Percentiles rank a stretch among this genome's conserved stretches.
These are phyloP conservation scores for Neofusicoccum parvum DNA, from an alignment of 2,329 filamentous ascomycete species.

Conservation along the genomic window DNA sequence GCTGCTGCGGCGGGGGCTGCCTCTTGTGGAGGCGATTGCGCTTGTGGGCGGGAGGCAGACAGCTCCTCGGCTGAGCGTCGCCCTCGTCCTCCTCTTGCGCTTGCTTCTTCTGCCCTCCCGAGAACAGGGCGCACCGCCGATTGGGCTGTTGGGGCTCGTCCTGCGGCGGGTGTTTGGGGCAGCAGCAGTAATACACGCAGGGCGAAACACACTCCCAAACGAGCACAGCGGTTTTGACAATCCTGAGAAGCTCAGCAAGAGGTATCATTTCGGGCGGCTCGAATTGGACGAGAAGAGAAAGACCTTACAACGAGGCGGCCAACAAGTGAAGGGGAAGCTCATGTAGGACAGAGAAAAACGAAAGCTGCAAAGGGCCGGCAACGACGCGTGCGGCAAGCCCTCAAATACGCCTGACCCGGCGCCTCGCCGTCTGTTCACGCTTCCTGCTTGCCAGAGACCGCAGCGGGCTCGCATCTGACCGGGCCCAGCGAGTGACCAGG, in stretches of 20 bases:
- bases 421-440: background rate
- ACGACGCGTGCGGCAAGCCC: background rate
- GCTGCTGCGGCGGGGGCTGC: background rate
- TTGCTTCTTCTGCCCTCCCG: background rate
- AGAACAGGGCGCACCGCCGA: constrained; percentile 7
- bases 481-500: background rate
- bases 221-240: constrained; percentile 15
- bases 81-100: background rate
- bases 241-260: constrained; percentile 16
- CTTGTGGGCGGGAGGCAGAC: background rate
- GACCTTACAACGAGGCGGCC: constrained; percentile 12
- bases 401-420: background rate
- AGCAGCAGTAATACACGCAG: constrained; percentile 15
- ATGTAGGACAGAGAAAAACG: background rate
- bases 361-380: background rate
- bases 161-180: background rate
- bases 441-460: background rate
- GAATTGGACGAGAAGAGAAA: constrained; percentile 3
- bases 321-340: background rate
- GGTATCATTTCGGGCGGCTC: constrained; percentile 11
- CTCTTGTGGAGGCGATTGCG: background rate
- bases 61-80: background rate
- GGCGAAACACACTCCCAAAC: constrained; percentile 17
- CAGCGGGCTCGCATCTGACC: constrained; percentile 17
- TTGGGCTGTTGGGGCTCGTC: constrained; percentile 3